Evolutionary conservation across 768 basidiomycete genomes (phyloP).

Genomic region (Trametes maxima): DNA sequence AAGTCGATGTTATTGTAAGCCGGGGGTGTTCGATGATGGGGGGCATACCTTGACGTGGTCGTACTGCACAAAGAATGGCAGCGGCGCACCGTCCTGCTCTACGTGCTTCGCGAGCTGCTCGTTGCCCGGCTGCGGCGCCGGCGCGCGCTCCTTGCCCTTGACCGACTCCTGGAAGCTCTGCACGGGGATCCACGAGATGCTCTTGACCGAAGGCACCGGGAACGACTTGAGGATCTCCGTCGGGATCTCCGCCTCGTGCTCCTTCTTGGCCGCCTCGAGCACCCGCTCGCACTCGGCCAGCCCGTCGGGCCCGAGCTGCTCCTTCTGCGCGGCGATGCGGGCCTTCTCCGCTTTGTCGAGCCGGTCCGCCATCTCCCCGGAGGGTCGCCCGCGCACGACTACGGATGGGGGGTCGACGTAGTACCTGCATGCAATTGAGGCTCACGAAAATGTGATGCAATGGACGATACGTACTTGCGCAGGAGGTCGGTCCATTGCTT

Average conservation of each 20-base stretch:
- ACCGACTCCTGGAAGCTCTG: conserved; percentile 67
- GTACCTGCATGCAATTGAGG: conserved; percentile 54
- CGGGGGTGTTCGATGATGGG: not conserved
- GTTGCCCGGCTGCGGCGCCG: conserved; percentile 32
- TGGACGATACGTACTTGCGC: conserved; percentile 55
- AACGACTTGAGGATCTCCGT: conserved; percentile 78
- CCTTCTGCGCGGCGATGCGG: conserved; percentile 69
- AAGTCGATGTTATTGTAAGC: not conserved
- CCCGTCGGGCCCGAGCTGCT: conserved; percentile 77
- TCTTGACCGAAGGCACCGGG: conserved; percentile 88
- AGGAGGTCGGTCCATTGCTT: conserved; percentile 79
- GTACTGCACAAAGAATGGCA: conserved; percentile 92
- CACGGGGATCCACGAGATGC: conserved; percentile 89
- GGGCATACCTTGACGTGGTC: conserved; percentile 81
- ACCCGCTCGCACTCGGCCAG: conserved; percentile 66
- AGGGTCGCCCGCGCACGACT: conserved; percentile 87
- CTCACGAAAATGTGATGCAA: not conserved
- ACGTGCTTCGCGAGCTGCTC: conserved; percentile 63
- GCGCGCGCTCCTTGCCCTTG: conserved; percentile 42
- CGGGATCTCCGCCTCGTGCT: conserved; percentile 85
- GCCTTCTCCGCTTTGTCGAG: conserved; percentile 82
- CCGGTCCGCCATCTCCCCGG: conserved; percentile 76
- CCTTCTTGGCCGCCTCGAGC: conserved; percentile 81
- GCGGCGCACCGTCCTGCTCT: conserved; percentile 59
- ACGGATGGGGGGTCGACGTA: conserved; percentile 72